phyloP scores from a whole-genome alignment of 495 filamentous ascomycete genomes.

The Tuber indicum region DNA sequence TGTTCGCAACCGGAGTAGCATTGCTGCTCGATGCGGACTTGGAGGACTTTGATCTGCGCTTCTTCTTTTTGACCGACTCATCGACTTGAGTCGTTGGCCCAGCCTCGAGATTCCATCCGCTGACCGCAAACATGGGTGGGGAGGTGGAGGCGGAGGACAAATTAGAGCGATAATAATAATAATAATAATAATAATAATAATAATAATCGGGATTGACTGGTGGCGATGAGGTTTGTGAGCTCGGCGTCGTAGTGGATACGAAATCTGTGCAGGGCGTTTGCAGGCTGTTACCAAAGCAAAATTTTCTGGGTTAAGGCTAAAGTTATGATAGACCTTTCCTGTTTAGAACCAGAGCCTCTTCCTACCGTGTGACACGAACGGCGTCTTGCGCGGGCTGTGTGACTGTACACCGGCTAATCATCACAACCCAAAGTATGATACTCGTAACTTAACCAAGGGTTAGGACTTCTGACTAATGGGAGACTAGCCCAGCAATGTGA shows the following conservation, averaged over 20 bases:
- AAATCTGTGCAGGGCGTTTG: background rate
- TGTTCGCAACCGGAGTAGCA: constrained; percentile 32
- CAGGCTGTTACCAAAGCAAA: background rate
- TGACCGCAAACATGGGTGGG: constrained; percentile 78
- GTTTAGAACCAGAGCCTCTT: constrained; percentile 1
- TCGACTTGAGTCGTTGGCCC: constrained; percentile 65
- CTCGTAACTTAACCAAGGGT: background rate
- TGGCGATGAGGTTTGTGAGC: constrained; percentile 8
- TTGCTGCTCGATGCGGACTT: constrained; percentile 36
- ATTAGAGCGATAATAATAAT: constrained; percentile 4
- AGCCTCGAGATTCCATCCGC: constrained; percentile 76
- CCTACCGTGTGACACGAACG: background rate
- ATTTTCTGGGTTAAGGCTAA: constrained; percentile 4
- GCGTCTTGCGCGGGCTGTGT: background rate
- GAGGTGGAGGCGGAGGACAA: background rate
- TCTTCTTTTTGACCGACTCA: constrained; percentile 24
- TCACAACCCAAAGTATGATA: background rate
- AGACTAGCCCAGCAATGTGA: background rate
- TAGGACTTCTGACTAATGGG: background rate
- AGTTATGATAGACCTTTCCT: background rate
- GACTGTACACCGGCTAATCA: background rate
- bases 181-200: constrained; percentile 7
- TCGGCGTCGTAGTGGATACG: background rate
- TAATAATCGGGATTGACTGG: constrained; percentile 9
- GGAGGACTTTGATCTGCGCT: constrained; percentile 44